Conservation (phyloP, 179 eudicot species). For the Camellia oleifera region DNA sequence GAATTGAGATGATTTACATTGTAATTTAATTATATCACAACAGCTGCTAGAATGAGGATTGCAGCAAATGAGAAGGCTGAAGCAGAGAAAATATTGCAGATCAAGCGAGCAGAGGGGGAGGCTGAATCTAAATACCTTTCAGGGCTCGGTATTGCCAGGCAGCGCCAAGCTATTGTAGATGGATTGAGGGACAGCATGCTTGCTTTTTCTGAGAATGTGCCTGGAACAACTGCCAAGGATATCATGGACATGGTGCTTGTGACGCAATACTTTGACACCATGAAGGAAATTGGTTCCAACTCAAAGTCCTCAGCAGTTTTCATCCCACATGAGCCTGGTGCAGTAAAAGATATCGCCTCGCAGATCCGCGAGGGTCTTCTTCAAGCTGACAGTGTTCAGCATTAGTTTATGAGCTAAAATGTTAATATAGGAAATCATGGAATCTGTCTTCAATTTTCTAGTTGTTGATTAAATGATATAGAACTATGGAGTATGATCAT, state of each 20-base stretch:
- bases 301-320: conserved; percentile 34
- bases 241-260: conserved; percentile 41
- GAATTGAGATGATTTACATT: not conserved
- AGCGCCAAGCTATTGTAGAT: conserved; percentile 46
- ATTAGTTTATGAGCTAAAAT: conserved; percentile 1
- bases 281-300: conserved; percentile 41
- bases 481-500: not conserved
- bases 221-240: conserved; percentile 42
- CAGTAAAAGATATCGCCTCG: conserved; percentile 30
- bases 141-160: conserved; percentile 43
- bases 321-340: conserved; percentile 41
- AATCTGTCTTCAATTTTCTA: not conserved
- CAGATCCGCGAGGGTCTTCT: conserved; percentile 45
- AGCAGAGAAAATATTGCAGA: conserved; percentile 43
- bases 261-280: conserved; percentile 37
- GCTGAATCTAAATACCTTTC: conserved; percentile 43
- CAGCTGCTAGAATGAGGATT: conserved; percentile 42
- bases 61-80: conserved; percentile 51
- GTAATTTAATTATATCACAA: not conserved
- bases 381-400: conserved; percentile 21
- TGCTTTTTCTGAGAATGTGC: conserved; percentile 39
- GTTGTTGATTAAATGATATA: not conserved
- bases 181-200: conserved; percentile 43
- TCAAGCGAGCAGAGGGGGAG: conserved; percentile 49
- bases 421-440: not conserved